phyloP scores from a whole-genome alignment of 352 stramenopile genomes.

The Phytopythium vexans region DNA sequence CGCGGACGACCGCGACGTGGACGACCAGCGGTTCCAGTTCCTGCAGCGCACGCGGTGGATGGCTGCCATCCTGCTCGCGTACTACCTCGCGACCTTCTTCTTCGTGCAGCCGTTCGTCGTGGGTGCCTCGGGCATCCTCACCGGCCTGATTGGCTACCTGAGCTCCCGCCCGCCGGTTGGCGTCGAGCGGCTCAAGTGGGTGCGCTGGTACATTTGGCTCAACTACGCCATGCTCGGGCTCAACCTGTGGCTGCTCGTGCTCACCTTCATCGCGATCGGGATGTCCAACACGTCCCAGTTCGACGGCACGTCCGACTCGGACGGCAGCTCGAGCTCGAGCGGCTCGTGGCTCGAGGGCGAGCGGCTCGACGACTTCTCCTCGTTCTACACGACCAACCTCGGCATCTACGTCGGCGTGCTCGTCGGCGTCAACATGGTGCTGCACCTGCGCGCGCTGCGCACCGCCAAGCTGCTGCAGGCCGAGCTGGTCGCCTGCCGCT shows the following conservation, averaged over 20 bases:
- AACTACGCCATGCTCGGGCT: slow-evolving; percentile 71
- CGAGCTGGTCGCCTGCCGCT: slow-evolving; percentile 24
- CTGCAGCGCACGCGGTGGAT: slow-evolving; percentile 63
- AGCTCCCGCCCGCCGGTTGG: slow-evolving; percentile 58
- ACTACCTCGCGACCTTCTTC: slow-evolving; percentile 67
- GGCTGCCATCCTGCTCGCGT: slow-evolving; percentile 56
- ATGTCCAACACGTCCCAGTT: slow-evolving; percentile 11
- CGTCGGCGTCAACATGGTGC: slow-evolving; percentile 47
- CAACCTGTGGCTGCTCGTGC: slow-evolving; percentile 60
- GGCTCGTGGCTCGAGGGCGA: slow-evolving; percentile 4
- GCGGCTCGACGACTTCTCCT: slow-evolving; percentile 11
- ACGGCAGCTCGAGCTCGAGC: not conserved
- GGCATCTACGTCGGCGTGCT: slow-evolving; percentile 49
- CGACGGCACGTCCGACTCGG: slow-evolving; percentile 7
- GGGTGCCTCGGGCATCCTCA: slow-evolving; percentile 52
- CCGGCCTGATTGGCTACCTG: slow-evolving; percentile 63
- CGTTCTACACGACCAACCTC: slow-evolving; percentile 35
- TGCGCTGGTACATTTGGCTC: slow-evolving; percentile 61
- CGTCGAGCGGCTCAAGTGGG: slow-evolving; percentile 58
- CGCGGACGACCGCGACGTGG: slow-evolving; percentile 17
- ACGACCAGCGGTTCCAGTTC: slow-evolving; percentile 50
- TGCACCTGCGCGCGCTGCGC: slow-evolving; percentile 56
- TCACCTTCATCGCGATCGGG: slow-evolving; percentile 35
- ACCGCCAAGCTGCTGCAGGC: slow-evolving; percentile 22
- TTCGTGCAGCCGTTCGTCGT: slow-evolving; percentile 74